Evolutionary conservation across 2,329 filamentous ascomycete genomes (phyloP).

Genomic region (Trichoderma koningiopsis): DNA sequence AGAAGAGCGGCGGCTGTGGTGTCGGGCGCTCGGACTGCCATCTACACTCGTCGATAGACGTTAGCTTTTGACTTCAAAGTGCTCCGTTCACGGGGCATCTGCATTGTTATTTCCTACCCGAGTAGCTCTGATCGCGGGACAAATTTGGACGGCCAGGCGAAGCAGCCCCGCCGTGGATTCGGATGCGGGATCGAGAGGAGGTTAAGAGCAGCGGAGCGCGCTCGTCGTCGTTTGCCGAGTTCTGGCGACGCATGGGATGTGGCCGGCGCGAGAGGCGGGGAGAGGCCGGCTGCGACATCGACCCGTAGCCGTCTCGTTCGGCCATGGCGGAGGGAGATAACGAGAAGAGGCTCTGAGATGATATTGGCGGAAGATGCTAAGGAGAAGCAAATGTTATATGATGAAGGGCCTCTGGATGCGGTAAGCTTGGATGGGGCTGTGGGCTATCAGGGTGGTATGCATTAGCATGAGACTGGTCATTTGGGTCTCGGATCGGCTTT

Average conservation of each 20-base stretch:
- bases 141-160: constrained; percentile 36
- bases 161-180: constrained; percentile 41
- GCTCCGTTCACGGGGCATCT: background rate
- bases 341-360: background rate
- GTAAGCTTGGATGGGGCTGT: constrained; percentile 18
- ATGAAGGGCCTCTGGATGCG: constrained; percentile 2
- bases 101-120: constrained; percentile 37
- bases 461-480: background rate
- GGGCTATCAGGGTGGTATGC: constrained; percentile 14
- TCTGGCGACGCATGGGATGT: constrained; percentile 32
- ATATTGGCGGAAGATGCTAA: background rate
- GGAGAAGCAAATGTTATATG: background rate
- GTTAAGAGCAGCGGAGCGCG: constrained; percentile 47
- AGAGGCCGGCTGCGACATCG: constrained; percentile 39
- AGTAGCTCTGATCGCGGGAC: constrained; percentile 48
- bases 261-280: constrained; percentile 39
- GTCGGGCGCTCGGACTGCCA: constrained; percentile 43
- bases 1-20: constrained; percentile 61
- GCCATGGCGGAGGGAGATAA: constrained; percentile 34
- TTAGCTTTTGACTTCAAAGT: background rate
- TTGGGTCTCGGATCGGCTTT: background rate
- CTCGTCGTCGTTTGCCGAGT: constrained; percentile 44
- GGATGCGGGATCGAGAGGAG: constrained; percentile 45
- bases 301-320: constrained; percentile 34
- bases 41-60: constrained; percentile 34